phyloP scores from a whole-genome alignment of 2,329 filamentous ascomycete species.

The Fusarium poae region DNA sequence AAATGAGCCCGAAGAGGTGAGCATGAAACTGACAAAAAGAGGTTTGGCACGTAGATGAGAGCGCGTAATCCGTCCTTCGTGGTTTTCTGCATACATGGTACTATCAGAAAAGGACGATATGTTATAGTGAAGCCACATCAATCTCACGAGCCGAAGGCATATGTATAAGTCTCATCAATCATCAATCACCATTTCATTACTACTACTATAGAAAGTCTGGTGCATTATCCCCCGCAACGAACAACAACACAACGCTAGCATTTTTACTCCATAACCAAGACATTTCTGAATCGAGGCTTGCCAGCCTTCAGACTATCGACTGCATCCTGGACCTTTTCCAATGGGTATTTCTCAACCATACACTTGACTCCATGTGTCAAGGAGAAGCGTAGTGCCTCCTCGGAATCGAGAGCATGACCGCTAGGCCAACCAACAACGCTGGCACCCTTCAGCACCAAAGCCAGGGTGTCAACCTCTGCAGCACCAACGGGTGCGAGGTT shows the following conservation, averaged over 20 bases:
- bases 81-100: not conserved
- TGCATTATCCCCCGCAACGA: not conserved
- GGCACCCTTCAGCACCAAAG: conserved; percentile 64
- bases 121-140: too few relatives aligned
- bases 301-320: conserved; percentile 57
- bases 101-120: not conserved
- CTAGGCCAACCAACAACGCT: conserved; percentile 74
- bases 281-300: conserved; percentile 61
- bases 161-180: not conserved
- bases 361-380: conserved; percentile 72
- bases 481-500: conserved; percentile 66
- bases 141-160: too few relatives aligned
- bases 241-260: not conserved
- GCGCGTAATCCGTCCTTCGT: too few relatives aligned
- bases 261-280: conserved; percentile 51
- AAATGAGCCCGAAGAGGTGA: not conserved
- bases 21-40: not conserved
- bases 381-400: conserved; percentile 76
- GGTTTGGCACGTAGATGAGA: too few relatives aligned
- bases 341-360: conserved; percentile 73
- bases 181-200: not conserved
- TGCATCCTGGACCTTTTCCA: conserved; percentile 64
- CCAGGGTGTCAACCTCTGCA: conserved; percentile 59
- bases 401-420: conserved; percentile 72
- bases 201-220: not conserved